Evolutionary conservation across 1,284 basidiomycete genomes (phyloP).

Genomic region (Apiotrichum siamense): DNA sequence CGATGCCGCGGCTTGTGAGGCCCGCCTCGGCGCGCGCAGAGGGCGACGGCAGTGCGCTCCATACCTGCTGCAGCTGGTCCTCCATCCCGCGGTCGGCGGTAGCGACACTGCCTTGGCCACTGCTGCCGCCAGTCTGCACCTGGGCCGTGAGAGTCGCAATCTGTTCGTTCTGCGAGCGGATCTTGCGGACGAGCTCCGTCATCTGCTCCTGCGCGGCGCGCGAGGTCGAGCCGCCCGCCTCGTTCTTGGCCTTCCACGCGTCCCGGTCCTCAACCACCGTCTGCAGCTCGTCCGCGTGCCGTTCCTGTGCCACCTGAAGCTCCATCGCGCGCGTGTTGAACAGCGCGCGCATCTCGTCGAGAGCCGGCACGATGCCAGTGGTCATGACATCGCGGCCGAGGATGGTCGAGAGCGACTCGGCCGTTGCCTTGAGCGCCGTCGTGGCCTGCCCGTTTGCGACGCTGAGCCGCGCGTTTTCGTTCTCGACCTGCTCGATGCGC

Average conservation of each 20-base stretch:
- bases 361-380: conserved; percentile 8
- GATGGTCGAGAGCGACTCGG: not conserved
- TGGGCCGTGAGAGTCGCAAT: conserved; percentile 4
- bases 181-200: conserved; percentile 12
- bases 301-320: conserved; percentile 49
- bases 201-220: conserved; percentile 8
- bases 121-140: conserved; percentile 18
- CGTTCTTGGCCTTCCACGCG: conserved; percentile 53
- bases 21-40: conserved; percentile 62
- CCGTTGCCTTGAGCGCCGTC: not conserved
- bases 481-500: not conserved
- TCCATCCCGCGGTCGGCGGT: conserved; percentile 14
- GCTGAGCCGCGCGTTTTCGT: not conserved
- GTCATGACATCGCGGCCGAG: conserved; percentile 1
- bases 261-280: conserved; percentile 55
- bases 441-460: not conserved
- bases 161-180: conserved; percentile 31
- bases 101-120: too few species aligned
- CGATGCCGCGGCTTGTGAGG: conserved; percentile 55
- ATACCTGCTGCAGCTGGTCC: conserved; percentile 60
- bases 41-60: conserved; percentile 70
- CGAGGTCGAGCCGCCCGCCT: conserved; percentile 48
- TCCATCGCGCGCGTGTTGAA: conserved; percentile 52
- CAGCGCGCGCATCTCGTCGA: conserved; percentile 40
- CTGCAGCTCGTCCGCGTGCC: conserved; percentile 33